Base-by-base conservation (phyloP, 2,329 filamentous ascomycete genomes). In the Blastomyces silverae region DNA sequence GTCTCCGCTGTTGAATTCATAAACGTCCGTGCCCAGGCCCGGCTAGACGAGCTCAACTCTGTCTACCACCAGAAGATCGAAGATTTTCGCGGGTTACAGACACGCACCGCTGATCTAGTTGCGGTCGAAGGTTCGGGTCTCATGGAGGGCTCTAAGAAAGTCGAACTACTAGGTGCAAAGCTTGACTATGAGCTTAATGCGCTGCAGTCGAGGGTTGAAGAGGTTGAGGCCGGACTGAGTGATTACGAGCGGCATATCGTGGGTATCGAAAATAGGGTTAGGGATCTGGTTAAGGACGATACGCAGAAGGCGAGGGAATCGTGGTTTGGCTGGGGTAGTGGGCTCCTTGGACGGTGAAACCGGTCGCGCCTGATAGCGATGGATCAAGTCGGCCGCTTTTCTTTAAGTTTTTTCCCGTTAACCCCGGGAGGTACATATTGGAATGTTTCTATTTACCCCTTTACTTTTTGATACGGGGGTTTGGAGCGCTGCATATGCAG, bases 151-250 rank as follows among this genome's bases (percentile, higher is more conserved):
- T 81, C 92, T 66, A 89, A 89, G 74, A 90, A 94, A 68, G 82
- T 97, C 17, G 92, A 96, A 74, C 84, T 89, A 28, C 80, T 95
- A 50, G 86, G 89, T 2, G 91, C 91, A 25, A 92, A 92, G 76
- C 81, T 97, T 64, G 92, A 97, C 72, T 97, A 97, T 76, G 93
- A 97, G 79, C 88, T 97, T 67, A 85, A 89, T 66, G 86, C 87
- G 20, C 80, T 97, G n/a, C 82, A 87, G 60, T 86, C 87, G 59
- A 91, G 91, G 71, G 88, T 96, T 11, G 84, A 90, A 70, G 93
- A 97, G 72, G 89, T 96, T 10, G 92, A 96, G 72, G 89, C 91
- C 67, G 90, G 89, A 0, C 86, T 96, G 0, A 79, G 79, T 13
- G 89, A 92, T 67, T 95, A 96, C 75, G 90, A 92, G 75, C 82